Percentiles rank a stretch among this genome's conserved stretches.
phyloP scores from a whole-genome alignment of 2,329 filamentous ascomycete genomes.

The Phoma sp. region DNA sequence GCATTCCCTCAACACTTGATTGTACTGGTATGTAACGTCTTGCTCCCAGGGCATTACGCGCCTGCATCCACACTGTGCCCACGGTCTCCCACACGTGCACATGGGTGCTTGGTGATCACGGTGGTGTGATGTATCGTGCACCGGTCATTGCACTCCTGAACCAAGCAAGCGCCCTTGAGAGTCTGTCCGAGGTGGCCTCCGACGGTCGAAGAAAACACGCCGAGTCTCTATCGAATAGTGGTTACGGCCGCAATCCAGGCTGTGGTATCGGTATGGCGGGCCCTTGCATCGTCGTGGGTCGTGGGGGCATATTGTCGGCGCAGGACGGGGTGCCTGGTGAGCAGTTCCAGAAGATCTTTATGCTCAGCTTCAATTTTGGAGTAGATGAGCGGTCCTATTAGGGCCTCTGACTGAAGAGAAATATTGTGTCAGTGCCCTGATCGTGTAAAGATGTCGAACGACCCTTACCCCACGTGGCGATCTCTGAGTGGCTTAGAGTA shows the following conservation, averaged over 20 bases:
- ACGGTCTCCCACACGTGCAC: too few relatives aligned
- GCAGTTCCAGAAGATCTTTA: constrained; percentile 14
- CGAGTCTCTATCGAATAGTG: too few relatives aligned
- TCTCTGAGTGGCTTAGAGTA: constrained; percentile 50
- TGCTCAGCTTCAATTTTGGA: background rate
- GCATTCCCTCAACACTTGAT: too few relatives aligned
- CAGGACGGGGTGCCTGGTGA: constrained; percentile 25
- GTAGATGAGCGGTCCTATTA: constrained; percentile 6
- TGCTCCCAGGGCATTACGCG: background rate
- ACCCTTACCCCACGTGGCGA: constrained; percentile 47
- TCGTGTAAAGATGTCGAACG: constrained; percentile 24
- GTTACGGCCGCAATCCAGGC: too few relatives aligned
- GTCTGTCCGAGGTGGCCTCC: too few relatives aligned
- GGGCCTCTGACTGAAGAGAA: constrained; percentile 13
- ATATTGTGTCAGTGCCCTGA: constrained; percentile 30
- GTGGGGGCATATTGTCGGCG: constrained; percentile 17
- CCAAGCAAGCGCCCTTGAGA: too few relatives aligned
- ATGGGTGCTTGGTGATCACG: constrained; percentile 9
- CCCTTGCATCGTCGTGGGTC: too few relatives aligned
- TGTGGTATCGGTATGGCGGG: too few relatives aligned
- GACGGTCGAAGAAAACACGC: too few relatives aligned
- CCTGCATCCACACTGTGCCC: background rate
- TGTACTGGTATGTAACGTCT: too few relatives aligned
- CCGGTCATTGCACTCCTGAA: constrained; percentile 25
- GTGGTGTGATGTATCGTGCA: constrained; percentile 23